These are phyloP conservation scores for Apodospora peruviana DNA, from an alignment of 495 filamentous ascomycete species.

Conservation along the genomic window DNA sequence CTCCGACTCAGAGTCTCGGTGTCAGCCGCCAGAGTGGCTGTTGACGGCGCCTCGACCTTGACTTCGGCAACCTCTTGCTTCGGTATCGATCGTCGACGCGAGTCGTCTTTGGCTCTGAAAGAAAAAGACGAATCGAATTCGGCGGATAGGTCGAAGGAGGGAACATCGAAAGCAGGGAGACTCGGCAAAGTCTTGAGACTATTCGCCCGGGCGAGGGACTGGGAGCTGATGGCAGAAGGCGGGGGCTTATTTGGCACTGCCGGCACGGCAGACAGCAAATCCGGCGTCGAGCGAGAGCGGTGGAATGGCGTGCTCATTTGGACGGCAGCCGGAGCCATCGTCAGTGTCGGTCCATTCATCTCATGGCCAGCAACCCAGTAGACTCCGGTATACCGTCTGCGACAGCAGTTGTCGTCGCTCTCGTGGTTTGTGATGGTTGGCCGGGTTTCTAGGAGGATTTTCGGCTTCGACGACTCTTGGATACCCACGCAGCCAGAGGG, in stretches of 20 bases:
- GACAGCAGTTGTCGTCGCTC: slow-evolving; percentile 4
- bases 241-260: slow-evolving; percentile 8
- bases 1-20: slow-evolving; percentile 26
- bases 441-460: too few relatives aligned
- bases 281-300: slow-evolving; percentile 29
- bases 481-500: too few relatives aligned
- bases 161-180: slow-evolving; percentile 36
- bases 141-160: slow-evolving; percentile 37
- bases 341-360: slow-evolving; percentile 39
- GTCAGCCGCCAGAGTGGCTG: slow-evolving; percentile 7
- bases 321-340: slow-evolving; percentile 37
- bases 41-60: slow-evolving; percentile 1
- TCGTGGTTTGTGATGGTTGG: slow-evolving; percentile 9
- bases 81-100: neutral
- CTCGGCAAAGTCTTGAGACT: slow-evolving; percentile 30
- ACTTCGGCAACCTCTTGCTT: slow-evolving; percentile 6
- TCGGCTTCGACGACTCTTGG: too few relatives aligned
- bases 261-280: slow-evolving; percentile 22
- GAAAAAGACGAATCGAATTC: slow-evolving; percentile 35
- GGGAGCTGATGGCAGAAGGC: slow-evolving; percentile 12
- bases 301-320: slow-evolving; percentile 29
- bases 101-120: slow-evolving; percentile 13
- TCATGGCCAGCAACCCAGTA: slow-evolving; percentile 29
- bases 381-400: slow-evolving; percentile 3
- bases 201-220: slow-evolving; percentile 14